These are phyloP conservation scores for Sporothrix sp. DNA, from an alignment of 2,329 filamentous ascomycete genomes.

Conservation along the genomic window DNA sequence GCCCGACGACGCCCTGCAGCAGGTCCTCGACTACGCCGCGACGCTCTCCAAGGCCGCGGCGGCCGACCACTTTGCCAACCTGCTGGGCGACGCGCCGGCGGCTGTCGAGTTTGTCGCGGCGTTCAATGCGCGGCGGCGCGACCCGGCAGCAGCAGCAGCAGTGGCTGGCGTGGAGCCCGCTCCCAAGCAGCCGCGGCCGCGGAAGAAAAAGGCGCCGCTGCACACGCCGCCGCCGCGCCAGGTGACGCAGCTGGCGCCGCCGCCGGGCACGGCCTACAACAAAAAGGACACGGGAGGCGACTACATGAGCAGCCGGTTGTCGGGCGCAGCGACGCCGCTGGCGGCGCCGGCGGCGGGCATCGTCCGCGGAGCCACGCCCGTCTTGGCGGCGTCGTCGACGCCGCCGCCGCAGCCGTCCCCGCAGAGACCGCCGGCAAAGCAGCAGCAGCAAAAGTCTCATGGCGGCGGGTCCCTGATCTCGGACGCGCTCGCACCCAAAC, in stretches of 20 bases:
- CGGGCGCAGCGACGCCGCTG: constrained; percentile 31
- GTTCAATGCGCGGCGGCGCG: constrained; percentile 60
- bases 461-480: constrained; percentile 73
- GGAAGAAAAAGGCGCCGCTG: constrained; percentile 50
- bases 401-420: constrained; percentile 27
- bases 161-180: constrained; percentile 28
- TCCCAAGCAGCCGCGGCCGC: constrained; percentile 38
- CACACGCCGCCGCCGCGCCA: constrained; percentile 55
- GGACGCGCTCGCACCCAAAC: constrained; percentile 49
- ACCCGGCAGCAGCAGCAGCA: constrained; percentile 24
- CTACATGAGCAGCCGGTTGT: constrained; percentile 50
- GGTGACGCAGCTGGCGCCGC: constrained; percentile 54
- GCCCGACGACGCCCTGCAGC: constrained; percentile 72
- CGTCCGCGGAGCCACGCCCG: not conserved
- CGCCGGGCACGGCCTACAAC: constrained; percentile 57
- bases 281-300: constrained; percentile 63
- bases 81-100: constrained; percentile 77
- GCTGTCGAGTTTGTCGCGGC: constrained; percentile 67
- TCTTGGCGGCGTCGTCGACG: not conserved
- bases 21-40: constrained; percentile 73
- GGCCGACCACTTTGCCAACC: constrained; percentile 74
- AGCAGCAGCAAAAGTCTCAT: not conserved
- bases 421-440: constrained; percentile 36
- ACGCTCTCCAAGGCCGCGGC: constrained; percentile 68
- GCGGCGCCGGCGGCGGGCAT: not conserved